These are phyloP conservation scores for Penicillium fimorum DNA, from an alignment of 495 filamentous ascomycete species.

Conservation along the genomic window DNA sequence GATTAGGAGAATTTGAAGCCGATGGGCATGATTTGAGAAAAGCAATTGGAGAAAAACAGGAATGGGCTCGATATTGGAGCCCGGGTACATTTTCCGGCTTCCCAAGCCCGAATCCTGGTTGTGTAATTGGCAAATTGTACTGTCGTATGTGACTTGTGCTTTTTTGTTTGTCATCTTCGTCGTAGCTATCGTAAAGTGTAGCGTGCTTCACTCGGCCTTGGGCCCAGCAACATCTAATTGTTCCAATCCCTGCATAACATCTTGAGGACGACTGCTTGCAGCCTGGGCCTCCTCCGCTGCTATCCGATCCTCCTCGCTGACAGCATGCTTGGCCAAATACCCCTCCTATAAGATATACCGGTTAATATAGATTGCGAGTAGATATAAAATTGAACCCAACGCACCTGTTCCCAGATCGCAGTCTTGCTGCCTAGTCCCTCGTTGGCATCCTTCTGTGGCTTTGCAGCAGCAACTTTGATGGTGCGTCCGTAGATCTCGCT, in stretches of 20 bases:
- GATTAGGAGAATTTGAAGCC: conserved; percentile 29
- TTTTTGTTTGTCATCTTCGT: conserved; percentile 29
- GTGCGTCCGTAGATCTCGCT: conserved; percentile 91
- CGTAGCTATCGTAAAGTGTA: conserved; percentile 21
- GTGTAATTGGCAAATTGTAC: conserved; percentile 35
- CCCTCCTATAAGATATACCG: conserved; percentile 63
- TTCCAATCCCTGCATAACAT: conserved; percentile 95
- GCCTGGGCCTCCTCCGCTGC: conserved; percentile 59
- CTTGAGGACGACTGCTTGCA: conserved; percentile 56
- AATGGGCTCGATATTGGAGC: conserved; percentile 31
- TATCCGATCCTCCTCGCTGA: conserved; percentile 78
- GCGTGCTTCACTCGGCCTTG: conserved; percentile 61
- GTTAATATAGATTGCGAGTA: conserved; percentile 22
- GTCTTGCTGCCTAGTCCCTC: conserved; percentile 88
- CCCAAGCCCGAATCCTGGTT: conserved; percentile 30
- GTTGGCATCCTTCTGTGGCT: conserved; percentile 84
- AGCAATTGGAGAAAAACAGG: conserved; percentile 18
- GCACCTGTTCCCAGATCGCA: conserved; percentile 97
- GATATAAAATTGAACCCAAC: conserved; percentile 35
- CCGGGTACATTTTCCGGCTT: conserved; percentile 45
- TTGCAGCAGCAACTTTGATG: conserved; percentile 88
- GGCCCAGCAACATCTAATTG: conserved; percentile 92
- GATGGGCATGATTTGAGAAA: conserved; percentile 19
- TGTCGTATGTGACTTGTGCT: conserved; percentile 14
- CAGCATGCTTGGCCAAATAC: conserved; percentile 87